These are phyloP conservation scores for Aurifilum marmelostoma DNA, from an alignment of 2,329 filamentous ascomycete species.

Conservation along the genomic window DNA sequence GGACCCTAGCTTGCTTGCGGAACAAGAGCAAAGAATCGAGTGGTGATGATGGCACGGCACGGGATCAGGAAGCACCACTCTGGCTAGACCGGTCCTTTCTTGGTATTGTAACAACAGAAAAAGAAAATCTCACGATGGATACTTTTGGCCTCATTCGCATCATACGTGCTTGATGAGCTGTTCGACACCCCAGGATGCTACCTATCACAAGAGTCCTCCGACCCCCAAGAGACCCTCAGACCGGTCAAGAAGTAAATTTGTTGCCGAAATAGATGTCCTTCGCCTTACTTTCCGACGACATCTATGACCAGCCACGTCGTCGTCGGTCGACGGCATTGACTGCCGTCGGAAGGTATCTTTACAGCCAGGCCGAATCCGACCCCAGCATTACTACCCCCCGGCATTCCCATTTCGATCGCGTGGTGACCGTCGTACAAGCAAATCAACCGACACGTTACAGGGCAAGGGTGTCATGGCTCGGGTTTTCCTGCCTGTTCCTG, in stretches of 20 bases:
- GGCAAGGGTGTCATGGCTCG: background rate
- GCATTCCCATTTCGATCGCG: constrained; percentile 13
- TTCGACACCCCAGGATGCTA: constrained; percentile 2
- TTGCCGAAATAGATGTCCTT: too few relatives aligned
- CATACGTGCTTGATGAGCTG: constrained; percentile 15
- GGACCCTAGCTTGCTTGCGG: constrained; percentile 15
- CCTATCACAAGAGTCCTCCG: background rate
- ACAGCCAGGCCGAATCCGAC: constrained; percentile 1
- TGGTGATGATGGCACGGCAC: constrained; percentile 20
- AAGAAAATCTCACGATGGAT: constrained; percentile 23
- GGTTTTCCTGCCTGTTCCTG: background rate
- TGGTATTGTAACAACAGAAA: background rate
- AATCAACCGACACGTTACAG: constrained; percentile 3
- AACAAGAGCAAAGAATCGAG: constrained; percentile 6
- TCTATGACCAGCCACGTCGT: constrained; percentile 2
- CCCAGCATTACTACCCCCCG: background rate
- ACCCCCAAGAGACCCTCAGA: background rate
- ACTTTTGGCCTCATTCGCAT: constrained; percentile 26
- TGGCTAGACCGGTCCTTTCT: constrained; percentile 24
- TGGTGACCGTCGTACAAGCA: background rate
- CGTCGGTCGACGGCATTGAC: constrained; percentile 11
- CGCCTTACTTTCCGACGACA: background rate
- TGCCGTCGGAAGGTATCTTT: constrained; percentile 5
- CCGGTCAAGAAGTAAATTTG: background rate
- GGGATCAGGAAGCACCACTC: background rate